Conservation (phyloP, 768 basidiomycete genomes). For the Clitopilus hobsonii region DNA sequence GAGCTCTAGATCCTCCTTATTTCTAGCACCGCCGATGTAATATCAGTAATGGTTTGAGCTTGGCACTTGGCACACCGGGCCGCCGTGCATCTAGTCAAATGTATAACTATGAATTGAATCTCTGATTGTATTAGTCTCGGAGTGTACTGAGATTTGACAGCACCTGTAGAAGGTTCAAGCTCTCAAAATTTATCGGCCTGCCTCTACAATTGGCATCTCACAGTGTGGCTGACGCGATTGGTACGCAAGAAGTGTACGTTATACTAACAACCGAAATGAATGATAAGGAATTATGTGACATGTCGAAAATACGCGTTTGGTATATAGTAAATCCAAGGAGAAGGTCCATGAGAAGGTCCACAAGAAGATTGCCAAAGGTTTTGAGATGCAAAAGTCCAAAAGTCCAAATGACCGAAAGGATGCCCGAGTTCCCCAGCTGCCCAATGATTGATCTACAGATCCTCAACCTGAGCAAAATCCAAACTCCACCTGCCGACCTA, state of each 20-base stretch:
- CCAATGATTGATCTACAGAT: neutral
- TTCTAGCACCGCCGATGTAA: neutral
- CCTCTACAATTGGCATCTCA: too few relatives aligned
- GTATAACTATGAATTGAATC: too few relatives aligned
- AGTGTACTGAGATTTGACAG: too few relatives aligned
- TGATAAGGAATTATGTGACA: too few relatives aligned
- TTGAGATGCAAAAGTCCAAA: neutral
- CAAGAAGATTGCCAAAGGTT: neutral
- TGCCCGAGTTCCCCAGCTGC: neutral
- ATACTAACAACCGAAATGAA: neutral
- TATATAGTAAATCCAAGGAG: neutral
- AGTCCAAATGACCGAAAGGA: neutral
- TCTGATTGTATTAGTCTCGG: too few relatives aligned
- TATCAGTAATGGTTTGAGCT: neutral
- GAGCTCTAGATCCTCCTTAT: slow-evolving; percentile 36
- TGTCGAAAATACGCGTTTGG: too few relatives aligned
- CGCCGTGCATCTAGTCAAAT: too few relatives aligned
- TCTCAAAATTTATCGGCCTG: too few relatives aligned
- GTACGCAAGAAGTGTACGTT: too few relatives aligned
- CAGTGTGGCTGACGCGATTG: too few relatives aligned
- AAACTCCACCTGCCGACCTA: neutral
- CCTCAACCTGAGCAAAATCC: neutral
- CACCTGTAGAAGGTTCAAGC: too few relatives aligned
- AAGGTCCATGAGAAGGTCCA: neutral
- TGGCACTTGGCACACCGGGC: neutral